Base-by-base conservation (phyloP, 257 asterid species). In the Leonotis leonurus region DNA sequence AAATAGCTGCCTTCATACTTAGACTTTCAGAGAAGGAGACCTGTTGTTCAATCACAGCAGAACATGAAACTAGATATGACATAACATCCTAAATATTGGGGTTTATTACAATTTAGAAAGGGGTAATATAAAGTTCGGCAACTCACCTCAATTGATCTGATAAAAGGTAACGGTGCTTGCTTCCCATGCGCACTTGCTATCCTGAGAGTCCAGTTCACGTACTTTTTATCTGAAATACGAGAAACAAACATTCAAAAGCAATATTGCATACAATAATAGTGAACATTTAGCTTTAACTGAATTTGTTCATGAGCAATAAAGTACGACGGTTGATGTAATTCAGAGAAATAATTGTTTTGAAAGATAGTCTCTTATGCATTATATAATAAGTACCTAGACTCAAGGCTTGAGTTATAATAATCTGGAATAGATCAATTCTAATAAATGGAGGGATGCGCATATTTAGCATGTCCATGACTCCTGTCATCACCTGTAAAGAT, bases 121-220 rank as follows among this genome's bases (percentile, higher is more conserved):
- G 20, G 10, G 55, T 9, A 17, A 40, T 22, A 8, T 10, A 45
- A 60, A 62, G 18, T 22, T 45, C 27, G 30, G 33, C 18, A 48
- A 60, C 65, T 74, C 73, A 88, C 98, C 91, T 91, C 90, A 24
- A 81, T 80, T 14, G 95, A 88, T 75, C 77, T 82, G 59, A 90
- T 70, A 67, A 90, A 90, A 35, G 96, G 95, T 66, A 90, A 66
- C 4, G 96, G 94, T 49, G 98, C 96, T 75, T 69, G 88, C 70
- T 80, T 83, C 60, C 95, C 98, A 74, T 90, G 98, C 62, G 84
- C 87, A 65, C 96, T 90, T 64, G 91, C 82, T 69, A 90, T 70
- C 35, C 64, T 77, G 66, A 90, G 88, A 76, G 90, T 84, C 98
- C 98, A 90, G 80, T 88, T 90, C 70, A 84, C 89, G 73, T 78